These are phyloP conservation scores for Trichoderma hamatum DNA, from an alignment of 2,329 filamentous ascomycete genomes.

Conservation along the genomic window DNA sequence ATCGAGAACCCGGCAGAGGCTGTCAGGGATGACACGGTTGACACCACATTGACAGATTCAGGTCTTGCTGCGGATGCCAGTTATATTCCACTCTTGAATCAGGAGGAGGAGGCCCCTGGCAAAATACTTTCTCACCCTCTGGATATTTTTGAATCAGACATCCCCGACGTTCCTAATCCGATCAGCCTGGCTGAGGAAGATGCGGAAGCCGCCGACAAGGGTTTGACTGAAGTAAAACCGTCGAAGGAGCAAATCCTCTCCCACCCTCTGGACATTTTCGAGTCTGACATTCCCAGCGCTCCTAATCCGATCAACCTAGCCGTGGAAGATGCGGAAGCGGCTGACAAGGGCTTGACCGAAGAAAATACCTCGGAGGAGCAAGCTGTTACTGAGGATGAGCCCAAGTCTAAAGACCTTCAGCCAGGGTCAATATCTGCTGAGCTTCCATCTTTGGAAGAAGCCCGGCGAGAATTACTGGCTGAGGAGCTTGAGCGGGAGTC, in stretches of 20 bases:
- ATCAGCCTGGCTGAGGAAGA: neutral
- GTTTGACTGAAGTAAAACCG: neutral
- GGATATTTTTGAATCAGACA: neutral
- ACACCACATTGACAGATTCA: neutral
- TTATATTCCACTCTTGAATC: neutral
- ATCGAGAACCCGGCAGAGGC: neutral
- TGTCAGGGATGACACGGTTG: neutral
- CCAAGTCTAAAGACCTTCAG: constrained; percentile 24
- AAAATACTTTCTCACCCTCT: neutral
- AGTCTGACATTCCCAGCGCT: neutral
- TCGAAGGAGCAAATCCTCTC: neutral
- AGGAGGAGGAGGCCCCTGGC: neutral
- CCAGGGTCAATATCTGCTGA: neutral
- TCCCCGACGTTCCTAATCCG: neutral
- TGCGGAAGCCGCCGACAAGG: neutral
- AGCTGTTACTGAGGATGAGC: neutral
- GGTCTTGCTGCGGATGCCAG: neutral
- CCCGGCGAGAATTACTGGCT: neutral
- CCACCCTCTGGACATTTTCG: neutral
- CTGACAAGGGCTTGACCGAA: neutral
- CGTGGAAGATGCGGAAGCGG: neutral
- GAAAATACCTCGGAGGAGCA: neutral
- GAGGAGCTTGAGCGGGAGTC: neutral
- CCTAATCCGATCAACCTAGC: neutral
- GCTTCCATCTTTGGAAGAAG: constrained; percentile 26